Evolutionary conservation across 2,329 filamentous ascomycete genomes (phyloP).

Genomic region (Microcyclosporella mali): DNA sequence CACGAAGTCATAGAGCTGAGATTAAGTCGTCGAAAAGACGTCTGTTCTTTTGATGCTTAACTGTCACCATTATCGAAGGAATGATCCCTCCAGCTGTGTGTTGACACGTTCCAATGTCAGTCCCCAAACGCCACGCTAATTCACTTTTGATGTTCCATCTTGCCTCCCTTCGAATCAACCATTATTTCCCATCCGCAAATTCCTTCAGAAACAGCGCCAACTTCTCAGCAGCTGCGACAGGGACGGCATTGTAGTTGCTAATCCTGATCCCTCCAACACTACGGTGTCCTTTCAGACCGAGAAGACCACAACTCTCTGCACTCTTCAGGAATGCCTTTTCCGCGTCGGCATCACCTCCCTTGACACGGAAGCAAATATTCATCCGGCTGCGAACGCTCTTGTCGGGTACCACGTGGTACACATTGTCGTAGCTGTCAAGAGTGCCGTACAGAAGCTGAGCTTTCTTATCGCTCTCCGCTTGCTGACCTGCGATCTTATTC

Average conservation of each 20-base stretch:
- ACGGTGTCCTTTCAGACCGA: conserved; percentile 82
- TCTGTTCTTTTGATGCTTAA: too few species aligned
- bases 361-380: conserved; percentile 70
- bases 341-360: conserved; percentile 44
- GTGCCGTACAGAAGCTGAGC: conserved; percentile 68
- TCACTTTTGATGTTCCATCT: not conserved
- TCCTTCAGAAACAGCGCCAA: conserved; percentile 60
- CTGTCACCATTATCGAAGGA: too few species aligned
- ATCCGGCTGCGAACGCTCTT: conserved; percentile 74
- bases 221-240: conserved; percentile 60
- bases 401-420: conserved; percentile 75
- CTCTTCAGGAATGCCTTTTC: conserved; percentile 77
- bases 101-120: conserved; percentile 1
- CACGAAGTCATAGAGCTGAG: too few species aligned
- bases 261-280: conserved; percentile 79
- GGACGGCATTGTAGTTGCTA: conserved; percentile 83
- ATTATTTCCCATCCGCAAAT: conserved; percentile 39
- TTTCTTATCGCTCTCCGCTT: conserved; percentile 68
- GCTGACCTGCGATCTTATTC: conserved; percentile 61
- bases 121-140: conserved; percentile 6
- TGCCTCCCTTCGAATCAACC: not conserved
- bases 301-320: conserved; percentile 60
- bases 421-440: conserved; percentile 64
- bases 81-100: not conserved
- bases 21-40: too few species aligned